These are phyloP conservation scores for Platanthera guangdongensis DNA, from an alignment of 106 monocot genomes.

Conservation along the genomic window DNA sequence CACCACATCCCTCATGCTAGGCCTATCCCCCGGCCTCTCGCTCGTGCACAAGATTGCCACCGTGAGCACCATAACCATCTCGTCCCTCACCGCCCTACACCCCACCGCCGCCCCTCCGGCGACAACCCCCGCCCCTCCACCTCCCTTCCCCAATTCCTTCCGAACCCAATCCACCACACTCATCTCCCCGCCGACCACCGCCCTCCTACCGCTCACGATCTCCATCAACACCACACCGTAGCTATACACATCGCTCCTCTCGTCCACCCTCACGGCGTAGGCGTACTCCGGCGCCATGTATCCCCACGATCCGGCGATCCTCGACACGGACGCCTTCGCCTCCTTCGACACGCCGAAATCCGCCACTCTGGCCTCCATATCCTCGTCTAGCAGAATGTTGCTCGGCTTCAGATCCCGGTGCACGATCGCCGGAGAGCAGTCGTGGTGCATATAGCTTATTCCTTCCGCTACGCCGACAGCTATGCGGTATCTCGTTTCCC, in stretches of 20 bases:
- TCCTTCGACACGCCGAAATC: slow-evolving; percentile 89
- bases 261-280: slow-evolving; percentile 76
- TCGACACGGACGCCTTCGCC: slow-evolving; percentile 26
- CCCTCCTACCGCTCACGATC: slow-evolving; percentile 63
- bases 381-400: slow-evolving; percentile 77
- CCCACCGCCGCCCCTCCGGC: slow-evolving; percentile 19
- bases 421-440: slow-evolving; percentile 63
- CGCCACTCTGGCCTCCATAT: slow-evolving; percentile 81
- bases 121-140: slow-evolving; percentile 30
- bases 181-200: slow-evolving; percentile 50
- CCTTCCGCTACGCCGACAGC: slow-evolving; percentile 75
- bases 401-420: slow-evolving; percentile 92
- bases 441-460: slow-evolving; percentile 80
- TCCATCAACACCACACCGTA: slow-evolving; percentile 85
- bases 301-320: slow-evolving; percentile 78
- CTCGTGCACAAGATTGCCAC: slow-evolving; percentile 77
- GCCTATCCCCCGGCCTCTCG: slow-evolving; percentile 56
- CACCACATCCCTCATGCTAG: slow-evolving; percentile 84
- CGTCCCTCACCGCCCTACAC: slow-evolving; percentile 49
- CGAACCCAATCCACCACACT: slow-evolving; percentile 74
- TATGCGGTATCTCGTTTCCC: slow-evolving; percentile 61
- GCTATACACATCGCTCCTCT: slow-evolving; percentile 90
- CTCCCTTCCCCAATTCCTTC: slow-evolving; percentile 14
- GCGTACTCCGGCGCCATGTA: slow-evolving; percentile 99
- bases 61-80: slow-evolving; percentile 66